Conservation (phyloP, 495 filamentous ascomycete genomes). For the Penicillium antarcticum region DNA sequence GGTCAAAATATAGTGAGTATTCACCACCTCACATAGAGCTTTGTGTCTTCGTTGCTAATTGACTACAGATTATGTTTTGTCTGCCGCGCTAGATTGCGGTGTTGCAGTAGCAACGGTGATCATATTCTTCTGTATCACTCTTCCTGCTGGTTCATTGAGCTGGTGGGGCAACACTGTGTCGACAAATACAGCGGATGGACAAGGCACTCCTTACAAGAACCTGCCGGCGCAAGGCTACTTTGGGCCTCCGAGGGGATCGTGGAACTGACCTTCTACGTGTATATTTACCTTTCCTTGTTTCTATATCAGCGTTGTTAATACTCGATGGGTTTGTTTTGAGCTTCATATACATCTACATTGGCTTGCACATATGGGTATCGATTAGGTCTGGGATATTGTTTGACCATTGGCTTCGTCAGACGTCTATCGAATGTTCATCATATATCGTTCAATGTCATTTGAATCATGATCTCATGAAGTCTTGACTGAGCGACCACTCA, state of each 20-base stretch:
- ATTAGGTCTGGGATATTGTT: too few species aligned
- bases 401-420: too few species aligned
- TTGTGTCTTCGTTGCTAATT: constrained; percentile 38
- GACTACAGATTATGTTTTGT: constrained; percentile 59
- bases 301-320: neutral
- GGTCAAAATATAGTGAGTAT: constrained; percentile 52
- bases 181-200: constrained; percentile 43
- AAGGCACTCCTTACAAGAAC: constrained; percentile 39
- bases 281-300: neutral
- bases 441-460: too few species aligned
- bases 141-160: constrained; percentile 52
- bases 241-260: constrained; percentile 52
- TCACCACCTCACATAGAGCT: constrained; percentile 46
- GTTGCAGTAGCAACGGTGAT: constrained; percentile 60
- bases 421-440: too few species aligned
- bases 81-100: constrained; percentile 58
- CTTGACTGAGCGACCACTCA: constrained; percentile 51
- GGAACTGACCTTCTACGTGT: constrained; percentile 26
- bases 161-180: constrained; percentile 69
- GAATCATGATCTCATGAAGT: constrained; percentile 36
- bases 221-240: constrained; percentile 52
- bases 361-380: too few species aligned
- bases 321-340: neutral
- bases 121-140: constrained; percentile 69
- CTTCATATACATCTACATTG: too few species aligned